These are phyloP conservation scores for Ajuga chamaepitys DNA, from an alignment of 257 asterid genomes.

Conservation along the genomic window DNA sequence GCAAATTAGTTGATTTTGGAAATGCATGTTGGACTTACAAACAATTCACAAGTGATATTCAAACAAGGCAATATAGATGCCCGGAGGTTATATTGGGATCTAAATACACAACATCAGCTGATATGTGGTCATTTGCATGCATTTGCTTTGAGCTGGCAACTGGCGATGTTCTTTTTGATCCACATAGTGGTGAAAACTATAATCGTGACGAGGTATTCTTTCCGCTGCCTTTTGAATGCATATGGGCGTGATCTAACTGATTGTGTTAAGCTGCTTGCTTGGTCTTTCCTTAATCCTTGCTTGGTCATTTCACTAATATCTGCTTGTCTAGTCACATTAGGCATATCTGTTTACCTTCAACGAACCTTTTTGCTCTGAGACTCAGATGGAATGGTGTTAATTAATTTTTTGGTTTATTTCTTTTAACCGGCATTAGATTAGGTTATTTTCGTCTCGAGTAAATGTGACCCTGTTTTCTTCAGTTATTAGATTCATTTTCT, in stretches of 20 bases:
- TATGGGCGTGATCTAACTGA: background rate
- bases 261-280: background rate
- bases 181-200: slow-evolving; percentile 85
- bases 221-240: too few species aligned
- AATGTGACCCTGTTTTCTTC: background rate
- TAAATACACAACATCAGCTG: slow-evolving; percentile 88
- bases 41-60: slow-evolving; percentile 87
- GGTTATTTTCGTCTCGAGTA: background rate
- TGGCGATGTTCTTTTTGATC: slow-evolving; percentile 97
- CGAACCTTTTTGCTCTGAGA: background rate
- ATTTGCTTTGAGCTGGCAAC: slow-evolving; percentile 96
- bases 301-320: background rate
- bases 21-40: slow-evolving; percentile 98
- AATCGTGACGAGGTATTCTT: slow-evolving; percentile 81
- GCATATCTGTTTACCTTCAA: background rate
- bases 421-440: background rate
- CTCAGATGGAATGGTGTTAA: background rate
- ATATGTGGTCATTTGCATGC: slow-evolving; percentile 98
- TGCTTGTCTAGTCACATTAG: background rate
- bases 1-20: slow-evolving; percentile 97
- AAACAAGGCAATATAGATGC: slow-evolving; percentile 93
- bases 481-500: background rate
- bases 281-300: background rate
- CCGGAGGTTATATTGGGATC: slow-evolving; percentile 96
- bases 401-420: background rate